Evolutionary conservation across 2,329 filamentous ascomycete genomes (phyloP), one percentile per base, ranked within the genome.

Genomic region (Paraphoma sp.): DNA sequence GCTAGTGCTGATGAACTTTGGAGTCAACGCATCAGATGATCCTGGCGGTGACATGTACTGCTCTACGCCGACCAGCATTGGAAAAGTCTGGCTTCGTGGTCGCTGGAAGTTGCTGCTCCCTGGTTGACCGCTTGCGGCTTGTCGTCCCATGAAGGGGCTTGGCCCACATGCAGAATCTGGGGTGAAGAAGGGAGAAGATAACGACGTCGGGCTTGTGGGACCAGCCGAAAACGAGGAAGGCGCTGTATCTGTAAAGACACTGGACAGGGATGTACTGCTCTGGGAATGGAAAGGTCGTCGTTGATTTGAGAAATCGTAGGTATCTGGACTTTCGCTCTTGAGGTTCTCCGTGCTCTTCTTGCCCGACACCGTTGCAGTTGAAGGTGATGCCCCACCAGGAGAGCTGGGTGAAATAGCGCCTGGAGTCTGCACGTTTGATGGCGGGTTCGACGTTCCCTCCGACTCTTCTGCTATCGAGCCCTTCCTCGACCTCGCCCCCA

Each of bases 61-160:
- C 63, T 88, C 88, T 44, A 89, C 81, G 45, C 87, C 87, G 42
- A 71, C 57, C 9, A 92, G 80, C 44, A 89, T 87, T 1, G 93
- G 92, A 61, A 96, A 93, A 0, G 92, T 96, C 75, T 96, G 92
- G 74, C 91, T 95, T 69, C 92, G 85, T n/a, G 91, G 91, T 53
- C 92, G 85, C 67, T 90, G 89, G 63, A 89, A 87, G 67, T 86
- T 86, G 51, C 81, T 79, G 54, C 77, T 78, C 43, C 77, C 74
- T 40, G 78, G 80, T 51, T 80, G 79, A 36, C 81, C 79, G 56
- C 80, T 81, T 28, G 80, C 78, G 45, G 64, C 54, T 60, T 84
- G 82, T 54, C 81, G 81, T 23, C 82, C 80, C 54, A 84, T 80
- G 71, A 93, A 95, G 1, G 87, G 85, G 51, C 88, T 79, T 4